Evolutionary conservation across 192 early-diverging fungal genomes (phyloP).

Genomic region (Coemansia sp.): DNA sequence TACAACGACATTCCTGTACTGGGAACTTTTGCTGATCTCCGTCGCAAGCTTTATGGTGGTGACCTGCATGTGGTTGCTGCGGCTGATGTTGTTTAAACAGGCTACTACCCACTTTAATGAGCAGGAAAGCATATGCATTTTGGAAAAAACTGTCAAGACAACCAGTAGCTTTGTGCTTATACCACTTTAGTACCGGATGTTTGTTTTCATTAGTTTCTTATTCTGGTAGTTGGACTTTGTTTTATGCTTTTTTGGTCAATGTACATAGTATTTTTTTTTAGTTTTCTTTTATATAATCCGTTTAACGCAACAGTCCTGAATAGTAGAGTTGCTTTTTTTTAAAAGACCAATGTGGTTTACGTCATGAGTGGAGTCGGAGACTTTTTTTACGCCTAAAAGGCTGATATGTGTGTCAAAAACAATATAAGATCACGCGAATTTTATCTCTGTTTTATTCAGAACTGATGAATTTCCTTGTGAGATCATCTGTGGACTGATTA

Average conservation of each 20-base stretch:
- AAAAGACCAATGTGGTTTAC: no score
- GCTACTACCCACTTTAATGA: no score
- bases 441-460: background rate
- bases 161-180: background rate
- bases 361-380: no score
- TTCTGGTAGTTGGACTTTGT: background rate
- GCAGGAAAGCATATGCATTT: background rate
- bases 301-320: no score
- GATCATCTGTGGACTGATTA: background rate
- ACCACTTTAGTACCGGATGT: background rate
- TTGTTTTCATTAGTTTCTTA: background rate
- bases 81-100: background rate
- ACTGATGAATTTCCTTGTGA: background rate
- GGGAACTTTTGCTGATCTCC: constrained; percentile 51
- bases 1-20: constrained; percentile 8
- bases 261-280: background rate
- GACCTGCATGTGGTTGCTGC: constrained; percentile 21
- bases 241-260: background rate
- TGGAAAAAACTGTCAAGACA: background rate
- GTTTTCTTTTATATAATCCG: background rate
- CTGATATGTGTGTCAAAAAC: no score
- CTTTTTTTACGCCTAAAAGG: background rate
- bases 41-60: constrained; percentile 48
- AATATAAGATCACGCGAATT: background rate
- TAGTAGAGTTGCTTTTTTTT: no score